These are phyloP conservation scores for Thermoascus crustaceus DNA, from an alignment of 2,329 filamentous ascomycete species.

Conservation along the genomic window DNA sequence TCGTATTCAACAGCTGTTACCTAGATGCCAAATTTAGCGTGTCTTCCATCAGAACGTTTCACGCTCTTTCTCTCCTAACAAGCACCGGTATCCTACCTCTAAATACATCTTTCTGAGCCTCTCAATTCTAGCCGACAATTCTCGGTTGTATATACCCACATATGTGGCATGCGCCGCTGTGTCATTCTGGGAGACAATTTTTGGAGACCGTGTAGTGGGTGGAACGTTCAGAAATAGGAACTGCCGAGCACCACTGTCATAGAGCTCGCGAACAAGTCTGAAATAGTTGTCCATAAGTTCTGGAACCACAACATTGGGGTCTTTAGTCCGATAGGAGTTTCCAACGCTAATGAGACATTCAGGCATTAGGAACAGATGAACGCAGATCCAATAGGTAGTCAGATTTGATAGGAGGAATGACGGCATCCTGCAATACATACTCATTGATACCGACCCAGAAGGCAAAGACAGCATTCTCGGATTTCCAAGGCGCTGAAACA, in stretches of 20 bases:
- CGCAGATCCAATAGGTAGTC: too few species aligned
- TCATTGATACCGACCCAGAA: constrained; percentile 30
- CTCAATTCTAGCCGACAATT: background rate
- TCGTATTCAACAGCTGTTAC: constrained; percentile 8
- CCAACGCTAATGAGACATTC: too few species aligned
- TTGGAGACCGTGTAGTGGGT: constrained; percentile 28
- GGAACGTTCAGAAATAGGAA: constrained; percentile 55
- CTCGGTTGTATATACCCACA: background rate
- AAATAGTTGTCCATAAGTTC: constrained; percentile 40
- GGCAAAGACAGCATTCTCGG: constrained; percentile 20
- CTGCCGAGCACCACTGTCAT: constrained; percentile 47
- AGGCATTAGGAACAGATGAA: too few species aligned
- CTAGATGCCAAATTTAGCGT: constrained; percentile 2
- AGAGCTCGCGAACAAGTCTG: constrained; percentile 39
- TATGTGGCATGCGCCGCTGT: background rate
- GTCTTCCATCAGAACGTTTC: background rate
- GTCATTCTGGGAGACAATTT: constrained; percentile 6
- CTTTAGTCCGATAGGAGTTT: constrained; percentile 20
- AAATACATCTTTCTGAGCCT: background rate
- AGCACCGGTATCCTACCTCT: too few species aligned
- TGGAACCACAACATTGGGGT: constrained; percentile 22
- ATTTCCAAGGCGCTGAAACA: constrained; percentile 17
- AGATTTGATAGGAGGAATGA: too few species aligned
- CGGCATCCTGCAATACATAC: too few species aligned
- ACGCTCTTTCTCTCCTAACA: background rate